Evolutionary conservation across 1,139 yeast species (phyloP), one percentile per base, ranked within the genome.

Genomic region (Zygosaccharomyces sapae): DNA sequence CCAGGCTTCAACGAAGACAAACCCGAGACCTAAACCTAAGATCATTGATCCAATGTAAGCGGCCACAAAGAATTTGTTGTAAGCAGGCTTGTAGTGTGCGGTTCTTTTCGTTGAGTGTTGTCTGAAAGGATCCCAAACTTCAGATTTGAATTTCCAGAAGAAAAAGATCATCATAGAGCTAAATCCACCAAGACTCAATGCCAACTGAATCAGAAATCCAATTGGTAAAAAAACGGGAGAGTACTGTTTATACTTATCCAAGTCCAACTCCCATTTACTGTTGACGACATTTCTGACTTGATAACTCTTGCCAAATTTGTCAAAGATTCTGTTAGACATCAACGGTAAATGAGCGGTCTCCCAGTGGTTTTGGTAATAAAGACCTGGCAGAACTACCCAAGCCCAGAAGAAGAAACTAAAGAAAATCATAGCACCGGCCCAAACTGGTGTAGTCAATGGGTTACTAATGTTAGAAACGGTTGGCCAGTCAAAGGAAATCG

Each of bases 391-490:
- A 24, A 72, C 58, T 33, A 77, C 53, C 41, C 41, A 38, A 9
- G 22, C 31, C 71, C 74, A 76, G 44, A 71, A 70, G 9, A 75
- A 63, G 33, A 73, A 51, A 10, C 77, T 65, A 35, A 76, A 63
- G 18, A 79, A 74, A 4, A 70, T 57, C 33, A 74, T 69, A 50
- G 76, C 72, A 47, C 76, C 67, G 13, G 83, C 76, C 46, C 76
- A 69, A 43, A 80, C 78, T 29, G 89, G 88, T 4, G 86, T 83
- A 54, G 80, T 74, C 57, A 83, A 72, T 8, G 89, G 86, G 25
- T 83, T 75, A 16, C 81, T 79, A 52, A 78, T 67, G 24, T 27
- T 25, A 9, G 41, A 38, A 16, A 38, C 22, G 1, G 33, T 27
- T 38, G 74, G 70, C 81, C 81, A 79, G 58, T 79, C 83, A 8